These are phyloP conservation scores for Aspergillus leporis DNA, from an alignment of 495 filamentous ascomycete genomes.

Conservation along the genomic window DNA sequence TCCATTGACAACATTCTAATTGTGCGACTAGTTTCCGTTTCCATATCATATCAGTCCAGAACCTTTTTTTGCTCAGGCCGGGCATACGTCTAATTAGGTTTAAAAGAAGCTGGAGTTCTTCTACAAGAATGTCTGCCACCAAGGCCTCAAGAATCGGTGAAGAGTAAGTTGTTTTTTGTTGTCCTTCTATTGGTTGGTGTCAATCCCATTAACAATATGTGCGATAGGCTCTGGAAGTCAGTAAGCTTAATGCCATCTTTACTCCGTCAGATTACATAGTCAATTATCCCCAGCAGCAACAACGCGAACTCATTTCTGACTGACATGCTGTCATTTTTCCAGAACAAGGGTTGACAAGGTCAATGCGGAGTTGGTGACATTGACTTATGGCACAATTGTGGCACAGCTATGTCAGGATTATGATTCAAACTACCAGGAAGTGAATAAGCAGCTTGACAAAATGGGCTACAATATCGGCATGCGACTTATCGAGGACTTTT, in stretches of 20 bases:
- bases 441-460: constrained; percentile 94
- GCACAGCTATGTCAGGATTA: constrained; percentile 95
- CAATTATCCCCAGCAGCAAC: not conserved
- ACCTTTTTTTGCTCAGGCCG: not conserved
- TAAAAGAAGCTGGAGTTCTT: not conserved
- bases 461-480: constrained; percentile 99
- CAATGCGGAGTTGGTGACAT: constrained; percentile 91
- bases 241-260: constrained; percentile 36
- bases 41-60: not conserved
- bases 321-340: constrained; percentile 2
- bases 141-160: constrained; percentile 94
- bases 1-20: constrained; percentile 9
- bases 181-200: not conserved
- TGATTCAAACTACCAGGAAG: constrained; percentile 87
- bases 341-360: constrained; percentile 70
- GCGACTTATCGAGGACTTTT: constrained; percentile 94
- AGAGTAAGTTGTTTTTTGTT: constrained; percentile 68
- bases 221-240: constrained; percentile 92
- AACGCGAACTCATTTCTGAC: not conserved
- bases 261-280: not conserved
- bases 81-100: not conserved
- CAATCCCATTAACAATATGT: constrained; percentile 21
- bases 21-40: not conserved
- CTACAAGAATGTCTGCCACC: constrained; percentile 58
- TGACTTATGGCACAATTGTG: constrained; percentile 98